Evolutionary conservation across 2,329 filamentous ascomycete genomes (phyloP), one percentile per base, ranked within the genome.

Genomic region (Fusarium protoensiforme): DNA sequence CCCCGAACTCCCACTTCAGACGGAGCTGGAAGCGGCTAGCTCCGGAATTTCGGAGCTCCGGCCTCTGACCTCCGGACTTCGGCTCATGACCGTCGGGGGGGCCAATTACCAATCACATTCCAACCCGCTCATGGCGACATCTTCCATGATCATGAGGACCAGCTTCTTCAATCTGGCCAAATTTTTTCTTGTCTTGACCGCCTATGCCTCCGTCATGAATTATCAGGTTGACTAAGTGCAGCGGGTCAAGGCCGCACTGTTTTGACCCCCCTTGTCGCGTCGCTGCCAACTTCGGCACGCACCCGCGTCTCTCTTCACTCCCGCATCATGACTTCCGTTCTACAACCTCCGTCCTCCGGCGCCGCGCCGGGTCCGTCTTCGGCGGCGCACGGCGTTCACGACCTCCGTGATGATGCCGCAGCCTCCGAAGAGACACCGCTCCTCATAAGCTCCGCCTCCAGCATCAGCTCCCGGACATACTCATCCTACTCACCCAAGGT

Each of bases 371-470:
- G 61, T 18, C 66, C 53, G 64, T 64, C 66, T 11, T 39, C 66
- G 14, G 29, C 53, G 11, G 38, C n/a, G 31, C 27, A 61, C 35
- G 61, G 20, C 51, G 7, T 36, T 43, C 20, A 33, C 31, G n/a
- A 51, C 54, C 29, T 41, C 53, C 59, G n/a, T 54, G 43, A 66
- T 29, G 64, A 61, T 22, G 29, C 46, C 38, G 16, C 51, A 22
- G 46, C 36, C 27, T 71, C 69, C 14, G 77, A 78, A 54, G 64
- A 74, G 61, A 78, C 77, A 22, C 77, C 77, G 1, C 59, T 79
- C 20, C 61, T 79, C 31, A 46, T 57, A 38, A 64, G 54, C 53
- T 65, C 65, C 18, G 20, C 48, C 20, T 65, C 63, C 29, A 51
- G 35, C 43, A 68, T 64, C 35, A 61, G 56, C 35, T 65, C 71